Evolutionary conservation across 2,329 filamentous ascomycete genomes (phyloP).

Genomic region (Colletotrichum simmondsii): DNA sequence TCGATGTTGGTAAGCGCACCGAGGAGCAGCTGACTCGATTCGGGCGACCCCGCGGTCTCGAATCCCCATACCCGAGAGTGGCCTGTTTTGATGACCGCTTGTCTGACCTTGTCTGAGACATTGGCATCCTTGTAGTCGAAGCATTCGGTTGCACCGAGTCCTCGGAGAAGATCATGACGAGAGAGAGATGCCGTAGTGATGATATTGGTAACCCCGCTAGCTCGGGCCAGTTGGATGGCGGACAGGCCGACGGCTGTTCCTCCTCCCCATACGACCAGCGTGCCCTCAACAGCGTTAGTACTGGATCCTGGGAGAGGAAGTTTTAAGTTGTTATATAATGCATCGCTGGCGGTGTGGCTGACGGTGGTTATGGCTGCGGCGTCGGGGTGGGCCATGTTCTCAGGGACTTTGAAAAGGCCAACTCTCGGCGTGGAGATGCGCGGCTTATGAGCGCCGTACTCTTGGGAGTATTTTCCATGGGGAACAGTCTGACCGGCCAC

Average conservation of each 20-base stretch:
- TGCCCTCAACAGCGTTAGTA: not conserved
- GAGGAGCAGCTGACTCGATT: not conserved
- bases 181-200: not conserved
- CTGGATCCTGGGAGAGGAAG: not conserved
- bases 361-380: conserved; percentile 1
- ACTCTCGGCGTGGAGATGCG: not conserved
- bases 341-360: conserved; percentile 3
- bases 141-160: not conserved
- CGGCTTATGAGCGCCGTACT: conserved; percentile 4
- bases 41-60: not conserved
- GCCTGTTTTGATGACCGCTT: not conserved
- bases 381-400: not conserved
- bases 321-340: conserved; percentile 1
- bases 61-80: not conserved
- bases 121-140: not conserved
- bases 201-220: not conserved
- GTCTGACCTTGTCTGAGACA: not conserved
- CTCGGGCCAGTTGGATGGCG: not conserved
- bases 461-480: not conserved
- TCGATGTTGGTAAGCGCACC: not conserved
- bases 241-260: not conserved
- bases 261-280: not conserved
- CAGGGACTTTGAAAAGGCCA: not conserved
- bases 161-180: not conserved
- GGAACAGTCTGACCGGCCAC: not conserved